Base-by-base conservation (phyloP, 805 yeast genomes). In the Kazachstania taianensis region DNA sequence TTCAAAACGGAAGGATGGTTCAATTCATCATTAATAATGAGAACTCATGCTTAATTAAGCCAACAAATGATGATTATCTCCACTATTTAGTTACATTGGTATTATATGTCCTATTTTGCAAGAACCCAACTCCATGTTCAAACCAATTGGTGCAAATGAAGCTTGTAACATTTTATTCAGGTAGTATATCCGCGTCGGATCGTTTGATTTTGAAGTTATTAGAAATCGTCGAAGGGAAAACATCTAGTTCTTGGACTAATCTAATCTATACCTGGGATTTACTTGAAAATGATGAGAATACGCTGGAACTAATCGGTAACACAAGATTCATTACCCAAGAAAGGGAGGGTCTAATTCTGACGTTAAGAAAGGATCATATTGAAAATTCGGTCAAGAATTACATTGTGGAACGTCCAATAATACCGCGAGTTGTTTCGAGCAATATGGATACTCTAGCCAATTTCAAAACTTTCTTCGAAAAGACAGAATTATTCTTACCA, bases 201-300 rank as follows among this genome's bases (percentile, higher is more conserved):
- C 51, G 72, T 36, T 39, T 86, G 2, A 50, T 89, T 19, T 70
- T 81, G 36, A 53, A 61, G 4, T 58, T 82, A 2, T 51, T 89
- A 30, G 63, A 66, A 36, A 52, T 54, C 9, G 62, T 85, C 24
- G 97, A 89, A 55, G 48, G 72, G 0, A 57, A 59, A 3, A 47
- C 66, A 5, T 59, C 68, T 10, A 46, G 56, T 4, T 73, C 85
- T 6, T 85, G 94, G 94, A 64, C 80, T n/a, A 66, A 66, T 35
- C 53, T 64, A 25, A 75, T 81, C 5, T 59, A 66, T 23, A 62
- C 69, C 30, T 82, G 94, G 94, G 86, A 81, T 35, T 69, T 78
- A 34, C 26, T 65, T 52, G 72, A 54, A 29, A 59, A 45, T 12
- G 49, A 47, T 16, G 46, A 52, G 4, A 76, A 71, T 12, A 32